Evolutionary conservation across 345 rosid genomes (phyloP), one percentile per base, ranked within the genome.

Genomic region (Eucalyptus regnans): DNA sequence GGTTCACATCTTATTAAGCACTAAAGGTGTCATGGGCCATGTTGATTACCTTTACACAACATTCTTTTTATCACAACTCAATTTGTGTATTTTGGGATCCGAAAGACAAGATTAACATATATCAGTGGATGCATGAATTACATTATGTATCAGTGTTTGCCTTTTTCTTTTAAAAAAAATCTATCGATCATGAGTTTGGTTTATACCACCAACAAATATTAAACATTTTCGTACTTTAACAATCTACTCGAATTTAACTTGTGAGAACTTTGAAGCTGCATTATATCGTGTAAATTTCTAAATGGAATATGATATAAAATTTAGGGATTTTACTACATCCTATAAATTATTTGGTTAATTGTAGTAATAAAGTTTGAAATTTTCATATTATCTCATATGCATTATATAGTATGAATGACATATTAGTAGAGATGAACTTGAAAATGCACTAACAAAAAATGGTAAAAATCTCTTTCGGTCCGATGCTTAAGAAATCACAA

Each of bases 101-200:
- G 14, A 37, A 33, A 16, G 12, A 33, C 4, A 5, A 0, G 37
- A 7, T 5, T 64, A 2, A n/a, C 16, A 68, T 68, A 16, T 68
- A 68, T 68, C 3, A 8, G 1, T 5, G 7, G 25, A 71, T 1
- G 2, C 1, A 2, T 37, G 14, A 37, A 37, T 37, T 37, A 18
- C 46, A 37, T 18, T 71, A 1, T 71, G 1, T 18, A 71, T 6
- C 1, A 1, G 3, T 3, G 46, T 68, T 33, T 16, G 12, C 23
- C 8, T 31, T 33, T 33, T n/a, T 6, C 4, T 18, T 52, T 3
- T 1, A 62, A 29, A 62, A 60, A 66, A 8, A 33, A 68, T 33
- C 11, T 0, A 17, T 68, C 23, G 4, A 33, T 68, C 4, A 10
- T 25, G 12, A 37, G 15, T 1, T 76, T 20, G 27, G 14, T 76